phyloP scores from a whole-genome alignment of 1,139 yeast species.

The Candida frijolesensis region DNA sequence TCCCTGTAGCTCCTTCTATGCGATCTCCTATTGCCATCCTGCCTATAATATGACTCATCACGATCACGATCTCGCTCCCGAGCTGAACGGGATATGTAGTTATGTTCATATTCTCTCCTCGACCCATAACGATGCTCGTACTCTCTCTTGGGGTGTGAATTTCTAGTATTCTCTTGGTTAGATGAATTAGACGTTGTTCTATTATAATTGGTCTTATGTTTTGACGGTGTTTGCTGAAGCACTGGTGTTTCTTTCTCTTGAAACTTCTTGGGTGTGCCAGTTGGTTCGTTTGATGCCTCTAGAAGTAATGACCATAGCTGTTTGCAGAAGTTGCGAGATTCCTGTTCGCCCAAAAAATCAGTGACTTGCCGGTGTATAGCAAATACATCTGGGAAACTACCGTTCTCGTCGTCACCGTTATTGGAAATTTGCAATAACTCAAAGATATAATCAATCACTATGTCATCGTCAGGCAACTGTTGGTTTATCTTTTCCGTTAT shows the following conservation, averaged over 20 bases:
- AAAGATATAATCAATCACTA: slow-evolving; percentile 41
- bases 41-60: slow-evolving; percentile 11
- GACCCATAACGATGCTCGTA: slow-evolving; percentile 7
- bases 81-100: neutral
- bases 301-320: slow-evolving; percentile 42
- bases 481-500: slow-evolving; percentile 29
- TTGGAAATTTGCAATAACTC: slow-evolving; percentile 31
- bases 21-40: neutral
- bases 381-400: slow-evolving; percentile 33
- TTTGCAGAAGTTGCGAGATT: slow-evolving; percentile 35
- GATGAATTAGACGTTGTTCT: slow-evolving; percentile 21
- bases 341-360: slow-evolving; percentile 42
- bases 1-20: neutral
- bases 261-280: slow-evolving; percentile 42
- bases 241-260: slow-evolving; percentile 15
- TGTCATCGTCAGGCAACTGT: slow-evolving; percentile 50
- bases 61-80: slow-evolving; percentile 12
- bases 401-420: slow-evolving; percentile 9
- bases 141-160: neutral
- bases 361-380: slow-evolving; percentile 38
- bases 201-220: slow-evolving; percentile 27
- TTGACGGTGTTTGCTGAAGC: neutral
- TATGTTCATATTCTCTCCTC: slow-evolving; percentile 11
- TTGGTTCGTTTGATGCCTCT: slow-evolving; percentile 40
- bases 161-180: neutral